Evolutionary conservation across 495 filamentous ascomycete species (phyloP), one percentile per base, ranked within the genome.

Genomic region (Massariosphaeria phaeospora): DNA sequence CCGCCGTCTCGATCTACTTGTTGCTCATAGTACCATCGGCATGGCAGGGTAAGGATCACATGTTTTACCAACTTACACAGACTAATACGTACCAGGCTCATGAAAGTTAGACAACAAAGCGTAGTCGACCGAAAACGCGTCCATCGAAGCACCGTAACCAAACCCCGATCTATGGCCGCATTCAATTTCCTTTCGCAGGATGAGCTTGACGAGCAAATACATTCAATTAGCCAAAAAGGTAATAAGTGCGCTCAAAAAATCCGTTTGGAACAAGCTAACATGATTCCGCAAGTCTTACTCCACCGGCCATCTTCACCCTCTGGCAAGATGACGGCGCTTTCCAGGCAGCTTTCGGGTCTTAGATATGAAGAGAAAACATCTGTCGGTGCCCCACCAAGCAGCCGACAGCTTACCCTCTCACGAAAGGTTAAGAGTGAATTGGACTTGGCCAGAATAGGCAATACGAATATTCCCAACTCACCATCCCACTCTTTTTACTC

Each of bases 1-100:
- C 33, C 63, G 65, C 34, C 57, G 69, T 6, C 62, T 70, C 7
- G 64, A 70, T 47, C 25, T 69, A 10, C 21, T 70, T 10, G 61
- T 70, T 44, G 59, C 66, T 13, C 55, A 59, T 39, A 63, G 66
- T 18, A 57, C 63, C 20, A 34, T 55, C 11, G 65, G 67, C 1
- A 33, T 70, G 30, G 44, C 62, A 9, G 65, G 60, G n/a, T n/a
- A n/a, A n/a, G n/a, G n/a, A n/a, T n/a, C n/a, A n/a, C n/a, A n/a
- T n/a, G n/a, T n/a, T n/a, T n/a, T n/a, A n/a, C n/a, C n/a, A n/a
- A n/a, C n/a, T n/a, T n/a, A n/a, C n/a, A n/a, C n/a, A n/a, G n/a
- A n/a, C n/a, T n/a, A n/a, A n/a, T n/a, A n/a, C n/a, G n/a, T n/a
- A n/a, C n/a, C n/a, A n/a, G n/a, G 11, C 58, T 70, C n/a, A 66